Evolutionary conservation across 345 rosid genomes (phyloP), one percentile per base, ranked within the genome.

Genomic region (Lagerstroemia speciosa): DNA sequence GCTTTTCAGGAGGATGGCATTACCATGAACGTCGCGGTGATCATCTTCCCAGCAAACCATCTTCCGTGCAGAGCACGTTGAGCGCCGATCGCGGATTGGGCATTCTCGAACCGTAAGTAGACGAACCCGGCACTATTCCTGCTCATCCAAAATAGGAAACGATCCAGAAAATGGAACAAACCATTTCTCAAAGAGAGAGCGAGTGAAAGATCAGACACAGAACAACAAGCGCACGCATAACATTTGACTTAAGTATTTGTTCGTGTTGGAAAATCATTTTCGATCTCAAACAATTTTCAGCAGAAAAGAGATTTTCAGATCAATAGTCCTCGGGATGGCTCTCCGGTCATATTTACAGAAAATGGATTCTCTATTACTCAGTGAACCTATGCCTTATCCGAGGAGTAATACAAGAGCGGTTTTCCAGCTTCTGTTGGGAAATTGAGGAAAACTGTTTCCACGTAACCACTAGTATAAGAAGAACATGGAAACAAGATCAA

Each of bases 31-130:
- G 89, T 80, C 7, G 98, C 99, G 7, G 96, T 89, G 62, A 92
- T 95, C 98, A 92, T 88, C 78, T 92, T 90, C 65, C 94, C 98
- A 3, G 99, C 99, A 79, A 95, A 95, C 98, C 99, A 95, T 80
- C 99, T 81, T 31, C 98, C 97, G 65, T 95, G 99, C 33, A 95
- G 89, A 6, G 94, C 90, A 16, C 80, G 89, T 46, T 89, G 99
- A 0, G 98, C 97, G n/a, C 66, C 77, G 30, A 75, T 65, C 20
- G 98, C 96, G 73, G 91, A 78, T 69, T 86, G 83, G 3, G 78
- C 33, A 46, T 82, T 83, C 73, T 84, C 89, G 38, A 95, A 92
- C 65, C 83, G 81, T 78, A 95, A 72, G 83, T 88, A 95, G 27
- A 95, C 99, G 74, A 87, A 88, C 29, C 98, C 99, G 11, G 86